Evolutionary conservation across 371 early-diverging fungal genomes (phyloP), one percentile per base, ranked within the genome.

Genomic region (Apophysomyces trapeziformis): DNA sequence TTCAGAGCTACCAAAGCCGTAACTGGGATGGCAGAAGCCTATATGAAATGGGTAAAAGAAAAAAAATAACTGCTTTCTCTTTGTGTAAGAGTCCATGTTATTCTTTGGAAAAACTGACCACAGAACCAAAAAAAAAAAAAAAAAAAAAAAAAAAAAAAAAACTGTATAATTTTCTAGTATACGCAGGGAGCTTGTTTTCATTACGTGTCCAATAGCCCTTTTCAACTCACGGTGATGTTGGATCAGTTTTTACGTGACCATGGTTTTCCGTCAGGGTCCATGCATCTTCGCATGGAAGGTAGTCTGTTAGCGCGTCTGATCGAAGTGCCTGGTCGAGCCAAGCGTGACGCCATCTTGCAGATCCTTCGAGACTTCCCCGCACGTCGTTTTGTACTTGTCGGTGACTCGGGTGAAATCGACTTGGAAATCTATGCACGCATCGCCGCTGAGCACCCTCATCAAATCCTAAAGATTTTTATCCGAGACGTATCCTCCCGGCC

Each of bases 391-490:
- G 84, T 97, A 32, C 83, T 97, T 9, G 85, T 97, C 14, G 97
- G 97, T 9, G 97, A 97, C 72, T 90, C 92, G 47, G 96, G 95
- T 16, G 95, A 97, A 70, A 86, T 90, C 38, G 97, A 97, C 72
- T 72, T 95, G 46, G 95, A 95, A 68, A 89, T 92, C 5, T 89
- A 89, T 67, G 83, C 92, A 4, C 77, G 77, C 0, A 82, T 95
- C 39, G 90, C 91, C 4, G 59, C 72, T 0, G 80, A 80, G 12
- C 85, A 68, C 54, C 93, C 94, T 3, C 73, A 77, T 7, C 90
- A 85, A 45, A 81, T 97, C 16, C 61, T 90, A 38, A 91, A 90
- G 62, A 90, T 97, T 39, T 93, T 91, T 63, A 95, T 97, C 59
- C 90, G 95, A 32, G 93, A 95, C 67, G 91, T 93, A 35, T 41